A percentile compares a stretch with the other conserved stretches of the same genome.
Conservation (phyloP, 495 filamentous ascomycete species). For the Penicillium longicatenatum region DNA sequence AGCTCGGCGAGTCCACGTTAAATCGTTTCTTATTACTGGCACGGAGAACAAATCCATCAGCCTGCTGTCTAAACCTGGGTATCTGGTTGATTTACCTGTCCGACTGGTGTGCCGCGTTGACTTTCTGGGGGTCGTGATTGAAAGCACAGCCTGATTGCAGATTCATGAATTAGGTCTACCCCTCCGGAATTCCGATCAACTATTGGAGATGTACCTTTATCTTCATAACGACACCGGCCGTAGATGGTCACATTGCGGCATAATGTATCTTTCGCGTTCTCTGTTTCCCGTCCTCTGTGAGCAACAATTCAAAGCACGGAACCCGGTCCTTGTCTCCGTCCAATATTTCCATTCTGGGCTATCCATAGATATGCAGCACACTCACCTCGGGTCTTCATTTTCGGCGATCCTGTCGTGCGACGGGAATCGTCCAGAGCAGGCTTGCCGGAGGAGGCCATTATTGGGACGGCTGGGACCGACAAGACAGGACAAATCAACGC, state of each 20-base stretch:
- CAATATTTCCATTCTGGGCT: neutral
- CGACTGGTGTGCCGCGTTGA: slow-evolving; percentile 49
- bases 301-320: slow-evolving; percentile 2
- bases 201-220: slow-evolving; percentile 57
- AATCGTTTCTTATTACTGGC: slow-evolving; percentile 71
- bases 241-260: slow-evolving; percentile 95
- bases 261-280: slow-evolving; percentile 79
- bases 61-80: neutral
- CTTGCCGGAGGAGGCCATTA: slow-evolving; percentile 48
- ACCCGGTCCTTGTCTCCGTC: slow-evolving; percentile 5
- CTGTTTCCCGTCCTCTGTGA: slow-evolving; percentile 33
- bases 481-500: slow-evolving; percentile 39
- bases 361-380: neutral
- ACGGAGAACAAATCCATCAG: neutral
- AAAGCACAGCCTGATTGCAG: slow-evolving; percentile 71
- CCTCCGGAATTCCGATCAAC: slow-evolving; percentile 1
- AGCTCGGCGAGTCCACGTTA: slow-evolving; percentile 95
- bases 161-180: slow-evolving; percentile 31
- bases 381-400: slow-evolving; percentile 66
- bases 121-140: slow-evolving; percentile 78
- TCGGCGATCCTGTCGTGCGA: slow-evolving; percentile 56
- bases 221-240: slow-evolving; percentile 88
- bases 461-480: slow-evolving; percentile 32
- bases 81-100: slow-evolving; percentile 51
- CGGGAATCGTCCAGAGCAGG: slow-evolving; percentile 48